Evolutionary conservation across 495 filamentous ascomycete genomes (phyloP).

Genomic region (Talaromyces wortmannii): DNA sequence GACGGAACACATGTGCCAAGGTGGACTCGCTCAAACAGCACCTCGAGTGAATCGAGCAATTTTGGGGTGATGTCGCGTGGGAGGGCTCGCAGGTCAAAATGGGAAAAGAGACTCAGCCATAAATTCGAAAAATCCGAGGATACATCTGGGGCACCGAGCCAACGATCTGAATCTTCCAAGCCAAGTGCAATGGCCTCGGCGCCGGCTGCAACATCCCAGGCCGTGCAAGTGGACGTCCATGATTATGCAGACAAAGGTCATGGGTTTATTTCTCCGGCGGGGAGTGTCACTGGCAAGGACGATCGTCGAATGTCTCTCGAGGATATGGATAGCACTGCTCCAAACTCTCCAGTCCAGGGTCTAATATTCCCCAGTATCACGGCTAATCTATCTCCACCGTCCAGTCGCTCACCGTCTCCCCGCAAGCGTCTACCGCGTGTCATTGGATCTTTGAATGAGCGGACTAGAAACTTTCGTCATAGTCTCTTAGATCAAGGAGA

Average conservation of each 20-base stretch:
- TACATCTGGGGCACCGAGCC: neutral
- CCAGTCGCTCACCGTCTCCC: conserved; percentile 46
- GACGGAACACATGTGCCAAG: neutral
- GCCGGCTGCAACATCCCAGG: neutral
- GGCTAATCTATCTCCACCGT: conserved; percentile 46
- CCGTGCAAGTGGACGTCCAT: neutral
- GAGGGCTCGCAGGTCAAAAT: conserved; percentile 1
- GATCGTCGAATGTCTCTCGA: conserved; percentile 37
- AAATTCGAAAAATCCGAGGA: conserved; percentile 2
- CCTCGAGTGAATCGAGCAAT: neutral
- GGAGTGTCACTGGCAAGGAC: conserved; percentile 27
- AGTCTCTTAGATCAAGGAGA: conserved; percentile 13
- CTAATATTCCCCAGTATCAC: conserved; percentile 51
- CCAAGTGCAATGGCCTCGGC: neutral
- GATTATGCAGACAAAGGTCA: neutral
- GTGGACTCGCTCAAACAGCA: conserved; percentile 4
- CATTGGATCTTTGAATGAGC: conserved; percentile 35
- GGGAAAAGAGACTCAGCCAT: neutral
- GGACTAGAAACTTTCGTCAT: conserved; percentile 33
- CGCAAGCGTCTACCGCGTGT: conserved; percentile 39
- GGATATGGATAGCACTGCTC: conserved; percentile 37
- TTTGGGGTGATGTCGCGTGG: conserved; percentile 1
- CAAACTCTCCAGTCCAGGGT: conserved; percentile 37
- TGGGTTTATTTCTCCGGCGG: conserved; percentile 21
- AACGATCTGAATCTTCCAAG: neutral